phyloP scores from a whole-genome alignment of 2,329 filamentous ascomycete species.

The Thermoascus crustaceus region DNA sequence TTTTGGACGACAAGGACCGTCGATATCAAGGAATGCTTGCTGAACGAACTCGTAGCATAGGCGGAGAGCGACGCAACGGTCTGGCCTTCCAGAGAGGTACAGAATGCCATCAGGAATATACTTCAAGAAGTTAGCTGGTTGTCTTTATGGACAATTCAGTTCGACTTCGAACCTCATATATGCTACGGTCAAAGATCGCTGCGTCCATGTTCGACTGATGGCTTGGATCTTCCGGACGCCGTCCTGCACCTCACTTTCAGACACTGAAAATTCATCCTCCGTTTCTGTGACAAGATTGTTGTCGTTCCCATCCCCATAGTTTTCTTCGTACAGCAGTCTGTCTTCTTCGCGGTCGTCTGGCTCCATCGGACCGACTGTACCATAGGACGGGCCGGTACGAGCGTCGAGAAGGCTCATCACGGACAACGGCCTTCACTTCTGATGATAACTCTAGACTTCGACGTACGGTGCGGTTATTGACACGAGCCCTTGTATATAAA shows the following conservation, averaged over 20 bases:
- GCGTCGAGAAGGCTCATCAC: slow-evolving; percentile 27
- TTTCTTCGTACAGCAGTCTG: slow-evolving; percentile 21
- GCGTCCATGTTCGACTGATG: slow-evolving; percentile 46
- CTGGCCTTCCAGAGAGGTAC: slow-evolving; percentile 59
- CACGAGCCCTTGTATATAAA: background rate
- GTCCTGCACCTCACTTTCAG: slow-evolving; percentile 28
- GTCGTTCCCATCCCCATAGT: slow-evolving; percentile 19
- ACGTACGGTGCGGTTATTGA: background rate
- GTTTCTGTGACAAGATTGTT: slow-evolving; percentile 15
- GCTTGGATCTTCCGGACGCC: slow-evolving; percentile 47
- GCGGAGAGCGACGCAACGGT: slow-evolving; percentile 53
- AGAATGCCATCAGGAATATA: slow-evolving; percentile 56
- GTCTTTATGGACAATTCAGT: slow-evolving; percentile 2
- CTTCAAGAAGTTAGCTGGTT: slow-evolving; percentile 28
- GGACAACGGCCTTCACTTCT: slow-evolving; percentile 7
- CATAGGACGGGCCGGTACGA: slow-evolving; percentile 26
- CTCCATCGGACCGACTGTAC: slow-evolving; percentile 22
- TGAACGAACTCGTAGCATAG: slow-evolving; percentile 60
- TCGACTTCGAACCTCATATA: slow-evolving; percentile 38
- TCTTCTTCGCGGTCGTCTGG: slow-evolving; percentile 23
- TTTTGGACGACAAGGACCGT: slow-evolving; percentile 57
- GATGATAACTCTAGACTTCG: slow-evolving; percentile 2
- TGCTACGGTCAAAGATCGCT: slow-evolving; percentile 38
- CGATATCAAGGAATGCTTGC: slow-evolving; percentile 56
- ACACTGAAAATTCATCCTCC: slow-evolving; percentile 11